Evolutionary conservation across 352 stramenopile genomes (phyloP).

Genomic region (Pythium dissimile): DNA sequence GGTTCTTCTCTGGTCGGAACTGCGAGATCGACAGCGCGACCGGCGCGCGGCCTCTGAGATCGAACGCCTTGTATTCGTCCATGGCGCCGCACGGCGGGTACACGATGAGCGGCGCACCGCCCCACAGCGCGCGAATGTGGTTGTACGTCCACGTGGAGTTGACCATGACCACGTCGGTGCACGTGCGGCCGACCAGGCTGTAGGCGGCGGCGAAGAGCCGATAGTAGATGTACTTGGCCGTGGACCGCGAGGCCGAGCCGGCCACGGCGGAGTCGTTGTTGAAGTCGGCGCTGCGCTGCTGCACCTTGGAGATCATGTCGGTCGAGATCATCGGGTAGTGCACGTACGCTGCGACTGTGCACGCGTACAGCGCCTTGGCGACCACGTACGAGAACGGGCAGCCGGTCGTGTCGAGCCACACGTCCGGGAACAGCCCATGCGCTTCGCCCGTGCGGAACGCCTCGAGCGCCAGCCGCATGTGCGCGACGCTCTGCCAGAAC

Average conservation of each 20-base stretch:
- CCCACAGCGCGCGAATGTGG: slow-evolving; percentile 95
- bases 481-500: slow-evolving; percentile 94
- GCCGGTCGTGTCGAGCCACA: slow-evolving; percentile 98
- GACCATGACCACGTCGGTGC: slow-evolving; percentile 91
- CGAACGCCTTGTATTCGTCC: slow-evolving; percentile 69
- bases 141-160: slow-evolving; percentile 98
- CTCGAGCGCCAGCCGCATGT: slow-evolving; percentile 88
- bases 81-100: slow-evolving; percentile 96
- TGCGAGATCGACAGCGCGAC: slow-evolving; percentile 96
- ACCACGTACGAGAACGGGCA: slow-evolving; percentile 97
- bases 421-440: slow-evolving; percentile 60
- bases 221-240: slow-evolving; percentile 96
- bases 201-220: slow-evolving; percentile 92
- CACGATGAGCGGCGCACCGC: slow-evolving; percentile 67
- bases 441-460: slow-evolving; percentile 65
- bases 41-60: slow-evolving; percentile 50
- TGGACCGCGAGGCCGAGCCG: slow-evolving; percentile 70
- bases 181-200: slow-evolving; percentile 80
- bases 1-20: slow-evolving; percentile 99
- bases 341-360: slow-evolving; percentile 93
- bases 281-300: slow-evolving; percentile 87
- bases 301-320: slow-evolving; percentile 97
- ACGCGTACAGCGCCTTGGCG: slow-evolving; percentile 81
- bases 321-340: slow-evolving; percentile 99
- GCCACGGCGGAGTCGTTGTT: slow-evolving; percentile 92